Percentiles rank a stretch among this genome's conserved stretches.
phyloP scores from a whole-genome alignment of 2,329 filamentous ascomycete species.

The Pseudogymnoascus sp. region DNA sequence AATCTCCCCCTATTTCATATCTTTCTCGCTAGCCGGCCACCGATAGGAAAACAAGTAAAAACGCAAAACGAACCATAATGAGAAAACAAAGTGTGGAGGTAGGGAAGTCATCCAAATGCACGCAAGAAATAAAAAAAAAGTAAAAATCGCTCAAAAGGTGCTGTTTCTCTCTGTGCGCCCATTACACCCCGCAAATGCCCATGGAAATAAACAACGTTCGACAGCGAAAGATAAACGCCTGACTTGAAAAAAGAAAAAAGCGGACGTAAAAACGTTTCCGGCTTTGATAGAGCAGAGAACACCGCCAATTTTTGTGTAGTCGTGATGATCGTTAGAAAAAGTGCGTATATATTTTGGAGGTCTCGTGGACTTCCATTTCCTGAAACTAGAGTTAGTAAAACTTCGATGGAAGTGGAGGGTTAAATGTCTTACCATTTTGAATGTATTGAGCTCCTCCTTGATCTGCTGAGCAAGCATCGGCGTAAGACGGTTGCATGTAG shows the following conservation, averaged over 20 bases:
- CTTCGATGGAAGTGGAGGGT: conserved; percentile 9
- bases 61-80: conserved; percentile 1
- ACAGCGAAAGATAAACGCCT: not conserved
- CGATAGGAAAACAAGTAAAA: not conserved
- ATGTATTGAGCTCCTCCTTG: conserved; percentile 97
- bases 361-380: conserved; percentile 99
- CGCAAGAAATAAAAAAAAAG: not conserved
- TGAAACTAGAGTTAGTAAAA: conserved; percentile 39
- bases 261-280: not conserved
- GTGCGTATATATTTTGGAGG: conserved; percentile 98
- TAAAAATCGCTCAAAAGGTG: conserved; percentile 5
- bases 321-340: conserved; percentile 61
- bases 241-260: not conserved
- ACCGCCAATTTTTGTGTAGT: conserved; percentile 4
- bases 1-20: conserved; percentile 1
- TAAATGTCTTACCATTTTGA: conserved; percentile 77
- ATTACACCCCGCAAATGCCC: conserved; percentile 6
- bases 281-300: conserved; percentile 3
- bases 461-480: conserved; percentile 98
- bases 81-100: conserved; percentile 1
- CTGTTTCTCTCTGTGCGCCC: conserved; percentile 5
- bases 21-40: not conserved
- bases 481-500: conserved; percentile 94
- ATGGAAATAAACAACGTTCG: not conserved
- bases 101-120: conserved; percentile 4